Base-by-base conservation (phyloP, 345 rosid species). In the Pistacia integerrima region DNA sequence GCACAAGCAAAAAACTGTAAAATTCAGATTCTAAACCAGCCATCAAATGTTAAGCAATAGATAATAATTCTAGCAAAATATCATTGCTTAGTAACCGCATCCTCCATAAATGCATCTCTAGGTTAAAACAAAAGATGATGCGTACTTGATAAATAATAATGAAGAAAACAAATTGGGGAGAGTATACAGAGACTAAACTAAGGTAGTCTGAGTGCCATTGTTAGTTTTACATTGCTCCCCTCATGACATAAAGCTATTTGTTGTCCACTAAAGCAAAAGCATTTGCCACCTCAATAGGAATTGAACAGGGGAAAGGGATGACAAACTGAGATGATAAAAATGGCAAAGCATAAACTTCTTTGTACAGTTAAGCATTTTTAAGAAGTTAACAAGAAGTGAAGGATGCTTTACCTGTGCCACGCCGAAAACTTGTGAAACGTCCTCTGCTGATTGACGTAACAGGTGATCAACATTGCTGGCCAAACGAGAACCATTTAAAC, bases 321-420 rank as follows among this genome's bases (percentile, higher is more conserved):
- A 48, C 17, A 60, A 72, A 12, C 67, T 36, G 33, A 59, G 52
- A 66, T 46, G 76, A 30, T 13, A 74, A 17, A 49, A 74, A 64
- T 54, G 18, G 67, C 33, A 73, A 73, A 14, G 48, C 80, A 67
- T 36, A 57, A 41, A 22, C 18, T 30, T 77, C 28, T 65, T 64
- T 65, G 38, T 57, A 9, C 35, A 10, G 38, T 14, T 22, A 60
- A 72, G 68, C 61, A 63, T 8, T 3, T 22, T 49, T 10, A 11
- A 41, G 35, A 36, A 49, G 55, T 18, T 35, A 46, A 55, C 49
- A 22, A 49, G 41, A 75, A 68, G 28, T 14, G 20, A 33, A 44
- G 17, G 56, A 14, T n/a, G 2, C 57, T 67, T 82, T 83, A 90
- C 94, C 89, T 80, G 74, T 28, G 71, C 67, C 28, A 48, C 46